Conservation (phyloP, 2,329 filamentous ascomycete species). For the Apiospora aurea region DNA sequence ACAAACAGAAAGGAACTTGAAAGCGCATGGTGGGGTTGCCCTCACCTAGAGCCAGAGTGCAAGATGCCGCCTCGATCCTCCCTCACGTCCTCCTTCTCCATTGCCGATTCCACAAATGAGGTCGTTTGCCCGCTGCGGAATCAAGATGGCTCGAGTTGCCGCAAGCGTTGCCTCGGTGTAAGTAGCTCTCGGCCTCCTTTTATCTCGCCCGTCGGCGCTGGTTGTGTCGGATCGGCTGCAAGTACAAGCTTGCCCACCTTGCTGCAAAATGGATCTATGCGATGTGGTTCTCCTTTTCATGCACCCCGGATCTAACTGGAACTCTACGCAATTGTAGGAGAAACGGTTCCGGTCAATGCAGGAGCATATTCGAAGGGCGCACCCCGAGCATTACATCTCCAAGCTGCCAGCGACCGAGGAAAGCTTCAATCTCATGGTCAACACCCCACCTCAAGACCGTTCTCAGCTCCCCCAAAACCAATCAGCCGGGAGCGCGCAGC, state of each 20-base stretch:
- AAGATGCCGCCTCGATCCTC: conserved; percentile 87
- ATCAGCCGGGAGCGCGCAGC: neutral
- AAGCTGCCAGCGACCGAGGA: conserved; percentile 98
- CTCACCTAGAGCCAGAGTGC: conserved; percentile 13
- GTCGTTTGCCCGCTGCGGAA: conserved; percentile 96
- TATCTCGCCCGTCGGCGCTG: neutral
- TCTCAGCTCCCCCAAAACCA: conserved; percentile 49
- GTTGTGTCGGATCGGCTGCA: neutral
- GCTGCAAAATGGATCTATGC: neutral
- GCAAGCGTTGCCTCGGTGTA: conserved; percentile 97
- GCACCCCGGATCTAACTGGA: conserved; percentile 31
- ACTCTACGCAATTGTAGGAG: conserved; percentile 64
- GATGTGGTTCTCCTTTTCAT: neutral
- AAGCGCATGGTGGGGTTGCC: conserved; percentile 30
- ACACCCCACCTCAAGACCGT: conserved; percentile 79
- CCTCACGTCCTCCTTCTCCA: conserved; percentile 88
- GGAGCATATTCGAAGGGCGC: conserved; percentile 96
- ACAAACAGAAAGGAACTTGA: neutral
- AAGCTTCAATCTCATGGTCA: conserved; percentile 97
- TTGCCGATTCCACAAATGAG: conserved; percentile 92
- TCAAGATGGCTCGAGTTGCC: conserved; percentile 95
- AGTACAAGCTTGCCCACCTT: conserved; percentile 11
- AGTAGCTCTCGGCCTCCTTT: conserved; percentile 57
- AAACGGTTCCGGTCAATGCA: conserved; percentile 99
- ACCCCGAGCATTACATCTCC: conserved; percentile 96